A percentile compares a stretch with the other conserved stretches of the same genome.
phyloP scores from a whole-genome alignment of 257 asterid species.

The Salvia rosmarinus region DNA sequence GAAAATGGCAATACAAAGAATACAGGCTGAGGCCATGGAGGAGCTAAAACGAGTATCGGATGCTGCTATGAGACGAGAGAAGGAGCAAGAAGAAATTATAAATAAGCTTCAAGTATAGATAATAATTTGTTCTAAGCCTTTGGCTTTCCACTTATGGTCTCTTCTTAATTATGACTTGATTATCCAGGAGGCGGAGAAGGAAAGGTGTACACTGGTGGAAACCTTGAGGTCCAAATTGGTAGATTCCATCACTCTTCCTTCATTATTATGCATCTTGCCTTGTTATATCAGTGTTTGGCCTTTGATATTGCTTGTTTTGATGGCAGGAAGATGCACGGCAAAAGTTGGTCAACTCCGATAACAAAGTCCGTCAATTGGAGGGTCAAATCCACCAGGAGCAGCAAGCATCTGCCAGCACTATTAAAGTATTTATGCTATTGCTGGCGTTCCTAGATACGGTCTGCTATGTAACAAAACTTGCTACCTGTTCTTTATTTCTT shows the following conservation, averaged over 20 bases:
- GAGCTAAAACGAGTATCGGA: slow-evolving; percentile 73
- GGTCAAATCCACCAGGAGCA: slow-evolving; percentile 78
- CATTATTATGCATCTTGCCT: slow-evolving; percentile 20
- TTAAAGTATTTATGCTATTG: slow-evolving; percentile 55
- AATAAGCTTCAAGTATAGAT: slow-evolving; percentile 78
- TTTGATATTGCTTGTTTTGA: slow-evolving; percentile 19
- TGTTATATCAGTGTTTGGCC: slow-evolving; percentile 17
- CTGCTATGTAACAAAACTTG: slow-evolving; percentile 15
- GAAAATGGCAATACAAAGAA: slow-evolving; percentile 72
- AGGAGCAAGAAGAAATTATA: slow-evolving; percentile 90
- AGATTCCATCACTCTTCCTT: slow-evolving; percentile 34
- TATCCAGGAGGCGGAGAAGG: slow-evolving; percentile 85
- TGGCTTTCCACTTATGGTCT: slow-evolving; percentile 25
- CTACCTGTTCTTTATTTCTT: slow-evolving; percentile 26
- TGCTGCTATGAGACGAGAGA: slow-evolving; percentile 71
- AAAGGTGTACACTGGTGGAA: slow-evolving; percentile 76
- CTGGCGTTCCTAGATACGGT: slow-evolving; percentile 13
- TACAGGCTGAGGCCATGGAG: slow-evolving; percentile 84
- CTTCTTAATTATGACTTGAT: slow-evolving; percentile 23
- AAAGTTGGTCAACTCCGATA: slow-evolving; percentile 81
- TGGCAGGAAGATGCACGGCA: slow-evolving; percentile 90
- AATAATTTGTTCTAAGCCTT: slow-evolving; percentile 19
- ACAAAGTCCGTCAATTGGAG: slow-evolving; percentile 92
- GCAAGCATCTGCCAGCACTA: slow-evolving; percentile 59
- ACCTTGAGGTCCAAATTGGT: slow-evolving; percentile 93